Evolutionary conservation across 139 green algal species (phyloP), one percentile per base, ranked within the genome.

Genomic region (Bryopsis sp.): DNA sequence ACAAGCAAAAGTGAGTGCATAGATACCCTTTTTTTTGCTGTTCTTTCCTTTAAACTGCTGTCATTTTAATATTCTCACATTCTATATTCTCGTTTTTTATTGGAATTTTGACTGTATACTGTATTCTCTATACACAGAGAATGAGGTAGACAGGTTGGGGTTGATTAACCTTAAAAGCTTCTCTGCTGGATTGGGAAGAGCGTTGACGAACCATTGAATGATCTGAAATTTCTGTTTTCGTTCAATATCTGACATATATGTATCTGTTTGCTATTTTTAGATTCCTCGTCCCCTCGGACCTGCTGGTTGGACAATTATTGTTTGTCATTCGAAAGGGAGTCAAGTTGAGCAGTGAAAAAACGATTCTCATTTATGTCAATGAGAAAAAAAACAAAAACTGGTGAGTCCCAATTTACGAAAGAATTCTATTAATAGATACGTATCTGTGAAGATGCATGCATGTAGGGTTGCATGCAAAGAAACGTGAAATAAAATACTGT

Each of bases 291-390:
- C 94, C 94, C 0, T 81, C 87, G 1, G 94, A 99, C 77, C 72
- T 99, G 2, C 98, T 92, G 1, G 92, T 98, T 1, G 95, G 94
- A 3, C 94, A 99, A 77, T 99, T 99, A 76, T 92, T 97, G 39
- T 99, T 97, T 73, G 94, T 99, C 38, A 99, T 99, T 70, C 88
- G 94, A 34, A 97, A 97, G 79, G 81, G 94, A 39, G 97, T 99
- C 79, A 93, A 93, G 75, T 85, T 99, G 24, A 89, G 71, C 50
- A 85, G 92, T 0, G 93, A 99, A 80, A 94, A 97, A 80, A 95
- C 94, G 19, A 96, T 99, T 70, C 98, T 99, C 79, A 95, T 99
- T 62, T 99, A 99, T 79, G 93, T 99, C 2, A 86, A 92, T n/a
- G 72, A 97, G 97, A 74, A 82, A 95, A 29, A 72, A 99, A 28